These are phyloP conservation scores for Candida palmyrensis DNA, from an alignment of 805 yeast species.

Conservation along the genomic window DNA sequence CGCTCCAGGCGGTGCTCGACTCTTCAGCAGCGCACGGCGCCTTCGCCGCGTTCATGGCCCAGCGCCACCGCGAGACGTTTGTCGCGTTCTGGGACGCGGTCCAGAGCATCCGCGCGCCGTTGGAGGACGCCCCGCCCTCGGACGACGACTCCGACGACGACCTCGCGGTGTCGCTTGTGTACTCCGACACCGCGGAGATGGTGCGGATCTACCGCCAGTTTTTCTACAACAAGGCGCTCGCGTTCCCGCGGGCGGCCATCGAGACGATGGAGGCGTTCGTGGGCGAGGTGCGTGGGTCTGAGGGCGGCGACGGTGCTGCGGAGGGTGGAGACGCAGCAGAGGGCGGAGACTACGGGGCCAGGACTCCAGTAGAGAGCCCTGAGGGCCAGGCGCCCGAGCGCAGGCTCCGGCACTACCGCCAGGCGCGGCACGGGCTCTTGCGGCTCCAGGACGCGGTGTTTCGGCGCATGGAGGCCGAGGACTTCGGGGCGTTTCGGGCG, in stretches of 20 bases:
- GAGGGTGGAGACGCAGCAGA: background rate
- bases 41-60: conserved; percentile 38
- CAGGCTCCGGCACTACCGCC: conserved; percentile 27
- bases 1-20: background rate
- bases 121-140: conserved; percentile 43
- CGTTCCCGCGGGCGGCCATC: conserved; percentile 5
- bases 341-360: conserved; percentile 6
- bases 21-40: background rate
- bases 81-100: conserved; percentile 66
- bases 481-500: conserved; percentile 29
- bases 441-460: conserved; percentile 51
- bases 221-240: conserved; percentile 19
- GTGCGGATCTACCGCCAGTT: conserved; percentile 41
- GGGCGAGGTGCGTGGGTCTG: background rate
- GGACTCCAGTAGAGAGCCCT: conserved; percentile 5
- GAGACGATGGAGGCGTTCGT: conserved; percentile 27
- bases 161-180: conserved; percentile 34
- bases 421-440: conserved; percentile 58
- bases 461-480: conserved; percentile 44
- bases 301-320: no score
- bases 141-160: conserved; percentile 21
- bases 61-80: conserved; percentile 37
- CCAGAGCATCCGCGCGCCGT: conserved; percentile 65
- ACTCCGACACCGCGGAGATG: conserved; percentile 50
- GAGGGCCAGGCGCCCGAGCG: background rate